Percentiles rank a stretch among this genome's conserved stretches.
Conservation (phyloP, 2,329 filamentous ascomycete genomes). For the Hypoxylon sp. region DNA sequence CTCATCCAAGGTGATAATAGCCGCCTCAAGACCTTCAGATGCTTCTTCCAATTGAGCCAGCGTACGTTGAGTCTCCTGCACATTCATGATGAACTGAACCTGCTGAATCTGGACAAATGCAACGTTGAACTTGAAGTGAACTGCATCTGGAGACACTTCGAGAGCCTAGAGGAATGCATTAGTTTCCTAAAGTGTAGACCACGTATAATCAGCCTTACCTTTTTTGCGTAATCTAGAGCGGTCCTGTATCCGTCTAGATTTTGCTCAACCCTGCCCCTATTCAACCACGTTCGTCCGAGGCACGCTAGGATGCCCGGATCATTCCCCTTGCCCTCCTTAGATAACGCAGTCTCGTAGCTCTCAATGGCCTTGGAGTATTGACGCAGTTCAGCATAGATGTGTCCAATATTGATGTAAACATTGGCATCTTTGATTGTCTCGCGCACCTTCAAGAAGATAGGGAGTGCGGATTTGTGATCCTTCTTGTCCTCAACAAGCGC, state of each 20-base stretch:
- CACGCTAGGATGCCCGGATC: constrained; percentile 86
- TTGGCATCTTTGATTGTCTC: constrained; percentile 91
- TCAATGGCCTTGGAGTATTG: constrained; percentile 95
- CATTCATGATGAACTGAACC: constrained; percentile 79
- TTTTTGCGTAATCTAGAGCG: constrained; percentile 71
- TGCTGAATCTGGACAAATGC: constrained; percentile 97
- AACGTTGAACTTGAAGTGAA: constrained; percentile 96
- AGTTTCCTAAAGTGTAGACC: constrained; percentile 28
- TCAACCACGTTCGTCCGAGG: constrained; percentile 87
- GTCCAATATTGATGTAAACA: constrained; percentile 92
- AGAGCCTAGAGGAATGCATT: constrained; percentile 68
- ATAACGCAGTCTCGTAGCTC: constrained; percentile 88
- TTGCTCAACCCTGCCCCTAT: constrained; percentile 75
- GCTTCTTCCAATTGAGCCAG: constrained; percentile 85
- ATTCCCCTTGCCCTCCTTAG: constrained; percentile 77
- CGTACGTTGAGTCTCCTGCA: constrained; percentile 81
- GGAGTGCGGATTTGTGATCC: constrained; percentile 82
- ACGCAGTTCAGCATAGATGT: constrained; percentile 89
- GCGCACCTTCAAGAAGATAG: constrained; percentile 89
- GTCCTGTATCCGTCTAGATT: constrained; percentile 69
- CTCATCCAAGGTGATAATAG: constrained; percentile 78
- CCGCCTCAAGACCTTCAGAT: constrained; percentile 82
- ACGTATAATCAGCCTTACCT: constrained; percentile 58
- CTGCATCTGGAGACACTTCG: constrained; percentile 80
- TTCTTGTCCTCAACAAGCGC: constrained; percentile 95